Percentiles rank a stretch among this genome's conserved stretches.
phyloP scores from a whole-genome alignment of 768 basidiomycete genomes.

The Mycena polygramma region DNA sequence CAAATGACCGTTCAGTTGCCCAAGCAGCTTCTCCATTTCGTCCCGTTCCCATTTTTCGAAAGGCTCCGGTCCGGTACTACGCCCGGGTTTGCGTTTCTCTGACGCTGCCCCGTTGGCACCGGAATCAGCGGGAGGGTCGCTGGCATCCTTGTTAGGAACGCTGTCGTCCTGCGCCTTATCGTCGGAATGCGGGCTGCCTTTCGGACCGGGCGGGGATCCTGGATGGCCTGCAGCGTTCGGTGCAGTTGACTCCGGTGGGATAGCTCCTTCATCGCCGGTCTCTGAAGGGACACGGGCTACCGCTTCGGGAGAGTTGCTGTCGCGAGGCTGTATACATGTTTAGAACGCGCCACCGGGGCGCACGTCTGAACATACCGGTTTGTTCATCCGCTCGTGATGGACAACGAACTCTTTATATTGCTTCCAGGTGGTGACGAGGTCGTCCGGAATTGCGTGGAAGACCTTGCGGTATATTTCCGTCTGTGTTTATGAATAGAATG shows the following conservation, averaged over 20 bases:
- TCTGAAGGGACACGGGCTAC: constrained; percentile 73
- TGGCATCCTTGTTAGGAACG: constrained; percentile 46
- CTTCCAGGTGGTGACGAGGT: constrained; percentile 94
- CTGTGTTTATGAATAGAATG: constrained; percentile 53
- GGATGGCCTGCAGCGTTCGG: constrained; percentile 33
- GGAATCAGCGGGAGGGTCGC: constrained; percentile 44
- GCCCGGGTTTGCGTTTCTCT: constrained; percentile 53
- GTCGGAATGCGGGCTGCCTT: constrained; percentile 31
- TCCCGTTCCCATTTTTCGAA: constrained; percentile 88
- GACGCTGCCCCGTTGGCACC: constrained; percentile 50
- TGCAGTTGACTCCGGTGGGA: constrained; percentile 44
- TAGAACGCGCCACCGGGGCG: constrained; percentile 31
- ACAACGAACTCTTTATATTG: constrained; percentile 89
- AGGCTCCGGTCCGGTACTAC: constrained; percentile 65
- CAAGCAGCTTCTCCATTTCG: constrained; percentile 89
- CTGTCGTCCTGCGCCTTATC: constrained; percentile 44
- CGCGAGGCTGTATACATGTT: constrained; percentile 54
- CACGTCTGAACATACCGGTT: constrained; percentile 61
- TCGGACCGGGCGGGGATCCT: constrained; percentile 23
- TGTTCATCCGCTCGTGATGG: constrained; percentile 81
- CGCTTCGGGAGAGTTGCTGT: constrained; percentile 56
- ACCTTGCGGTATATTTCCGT: constrained; percentile 97
- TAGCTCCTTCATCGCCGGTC: constrained; percentile 56
- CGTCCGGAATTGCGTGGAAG: constrained; percentile 94
- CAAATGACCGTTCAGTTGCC: constrained; percentile 85